Conservation (phyloP, 495 filamentous ascomycete species). For the Penicillium tannophilum region DNA sequence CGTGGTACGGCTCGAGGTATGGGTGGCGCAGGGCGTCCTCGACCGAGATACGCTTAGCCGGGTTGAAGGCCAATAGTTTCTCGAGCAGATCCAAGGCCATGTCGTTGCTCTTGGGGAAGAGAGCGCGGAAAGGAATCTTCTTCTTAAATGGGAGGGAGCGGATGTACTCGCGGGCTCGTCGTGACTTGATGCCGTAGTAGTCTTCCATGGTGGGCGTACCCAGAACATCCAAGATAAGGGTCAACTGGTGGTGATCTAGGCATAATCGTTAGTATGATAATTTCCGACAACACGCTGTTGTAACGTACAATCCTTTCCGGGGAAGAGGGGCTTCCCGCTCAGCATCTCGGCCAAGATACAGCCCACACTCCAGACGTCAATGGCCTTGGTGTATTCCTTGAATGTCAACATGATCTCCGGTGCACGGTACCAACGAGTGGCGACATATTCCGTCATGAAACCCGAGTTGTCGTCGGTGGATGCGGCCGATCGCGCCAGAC, state of each 20-base stretch:
- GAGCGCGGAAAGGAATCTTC: constrained; percentile 95
- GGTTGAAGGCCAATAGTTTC: constrained; percentile 96
- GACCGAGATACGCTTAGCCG: constrained; percentile 96
- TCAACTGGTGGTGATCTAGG: constrained; percentile 96
- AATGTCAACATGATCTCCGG: constrained; percentile 99
- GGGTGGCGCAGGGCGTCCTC: constrained; percentile 97
- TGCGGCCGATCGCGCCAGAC: constrained; percentile 87
- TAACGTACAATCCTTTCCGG: constrained; percentile 94
- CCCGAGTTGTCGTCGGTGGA: constrained; percentile 98
- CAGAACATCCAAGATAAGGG: constrained; percentile 95
- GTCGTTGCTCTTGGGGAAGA: constrained; percentile 97
- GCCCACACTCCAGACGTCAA: constrained; percentile 99
- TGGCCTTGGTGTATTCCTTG: constrained; percentile 99
- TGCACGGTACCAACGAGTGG: constrained; percentile 97
- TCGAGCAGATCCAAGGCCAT: constrained; percentile 92
- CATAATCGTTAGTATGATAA: background rate
- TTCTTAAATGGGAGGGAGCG: constrained; percentile 99
- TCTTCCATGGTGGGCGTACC: constrained; percentile 99
- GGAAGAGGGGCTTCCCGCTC: constrained; percentile 97
- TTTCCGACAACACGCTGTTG: background rate
- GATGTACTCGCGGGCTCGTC: constrained; percentile 97
- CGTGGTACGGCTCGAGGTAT: constrained; percentile 98
- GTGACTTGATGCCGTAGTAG: constrained; percentile 99
- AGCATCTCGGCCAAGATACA: constrained; percentile 99
- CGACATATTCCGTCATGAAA: constrained; percentile 99